Base-by-base conservation (phyloP, 345 rosid genomes). In the Gossypium australe region DNA sequence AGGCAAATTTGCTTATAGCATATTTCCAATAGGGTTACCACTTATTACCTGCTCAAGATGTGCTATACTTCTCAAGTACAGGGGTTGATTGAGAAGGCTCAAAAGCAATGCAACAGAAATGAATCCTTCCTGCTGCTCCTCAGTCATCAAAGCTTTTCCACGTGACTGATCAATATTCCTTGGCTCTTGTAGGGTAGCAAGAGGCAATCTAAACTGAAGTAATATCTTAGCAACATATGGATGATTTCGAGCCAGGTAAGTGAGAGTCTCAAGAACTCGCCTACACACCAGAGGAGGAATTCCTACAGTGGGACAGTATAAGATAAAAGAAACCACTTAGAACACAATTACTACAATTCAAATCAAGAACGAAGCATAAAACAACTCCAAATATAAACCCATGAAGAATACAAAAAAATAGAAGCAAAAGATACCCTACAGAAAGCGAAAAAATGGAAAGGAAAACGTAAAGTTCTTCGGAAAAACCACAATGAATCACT, bases 11-110 rank as follows among this genome's bases (percentile, higher is more conserved):
- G 55, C n/a, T 14, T n/a, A 44, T n/a, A 44, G 49, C 47, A 27
- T 41, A 65, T 12, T 17, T 18, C 4, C 0, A 44, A 70, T 20
- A 17, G 29, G 3, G 48, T 13, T 38, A 45, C 71, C 72, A 91
- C 97, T n/a, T 45, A n/a, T 76, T 72, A 92, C 98, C 98, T 90
- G 98, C 81, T 94, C 98, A 75, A 94, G 97, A 85, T 92, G 98
- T 57, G 97, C 95, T 71, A 94, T 79, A 71, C 98, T 94, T 87
- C 98, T 91, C 82, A 88, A 72, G 79, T 94, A 94, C 59, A 94
- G 91, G 61, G 98, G 95, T 79, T 92, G 97, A 78, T 87, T 91
- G 83, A 94, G 82, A 84, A 94, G 97, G 83, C 92, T 87, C 80
- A 94, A 82, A 72, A 94, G 98, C 84, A 92, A 77, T 25, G 87